Conservation (phyloP, 768 basidiomycete species). For the Wakefieldia striispora region DNA sequence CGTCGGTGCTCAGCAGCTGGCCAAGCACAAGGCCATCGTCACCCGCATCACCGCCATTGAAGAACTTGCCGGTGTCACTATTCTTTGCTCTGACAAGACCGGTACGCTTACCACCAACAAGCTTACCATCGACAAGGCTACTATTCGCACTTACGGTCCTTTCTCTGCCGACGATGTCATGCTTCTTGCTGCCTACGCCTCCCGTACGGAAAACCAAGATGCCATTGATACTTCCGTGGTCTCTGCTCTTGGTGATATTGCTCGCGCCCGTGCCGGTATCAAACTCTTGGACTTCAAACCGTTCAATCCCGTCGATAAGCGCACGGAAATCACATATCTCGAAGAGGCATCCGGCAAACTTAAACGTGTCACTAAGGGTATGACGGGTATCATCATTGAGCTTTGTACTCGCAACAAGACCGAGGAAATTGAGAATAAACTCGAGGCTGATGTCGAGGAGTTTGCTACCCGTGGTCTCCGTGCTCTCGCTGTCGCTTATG, state of each 20-base stretch:
- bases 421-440: constrained; percentile 82
- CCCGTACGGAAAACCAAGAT: constrained; percentile 98
- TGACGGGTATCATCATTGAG: constrained; percentile 98
- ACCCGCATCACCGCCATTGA: constrained; percentile 99
- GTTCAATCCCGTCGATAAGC: constrained; percentile 99
- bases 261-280: constrained; percentile 85
- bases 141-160: constrained; percentile 86
- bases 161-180: constrained; percentile 90
- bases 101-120: constrained; percentile 99
- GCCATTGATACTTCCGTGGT: constrained; percentile 93
- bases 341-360: constrained; percentile 93
- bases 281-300: constrained; percentile 98
- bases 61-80: constrained; percentile 97
- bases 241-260: constrained; percentile 66
- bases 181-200: constrained; percentile 92
- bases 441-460: constrained; percentile 95
- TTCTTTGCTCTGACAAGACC: constrained; percentile 98
- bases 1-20: constrained; percentile 97
- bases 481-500: constrained; percentile 90
- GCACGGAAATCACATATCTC: constrained; percentile 97
- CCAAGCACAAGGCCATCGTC: constrained; percentile 99
- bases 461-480: constrained; percentile 95
- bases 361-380: constrained; percentile 99
- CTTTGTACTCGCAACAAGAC: constrained; percentile 98
- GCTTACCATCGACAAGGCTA: constrained; percentile 92